Evolutionary conservation across 176 grass and related monocot species (phyloP).

Genomic region (Oryza rufipogon): DNA sequence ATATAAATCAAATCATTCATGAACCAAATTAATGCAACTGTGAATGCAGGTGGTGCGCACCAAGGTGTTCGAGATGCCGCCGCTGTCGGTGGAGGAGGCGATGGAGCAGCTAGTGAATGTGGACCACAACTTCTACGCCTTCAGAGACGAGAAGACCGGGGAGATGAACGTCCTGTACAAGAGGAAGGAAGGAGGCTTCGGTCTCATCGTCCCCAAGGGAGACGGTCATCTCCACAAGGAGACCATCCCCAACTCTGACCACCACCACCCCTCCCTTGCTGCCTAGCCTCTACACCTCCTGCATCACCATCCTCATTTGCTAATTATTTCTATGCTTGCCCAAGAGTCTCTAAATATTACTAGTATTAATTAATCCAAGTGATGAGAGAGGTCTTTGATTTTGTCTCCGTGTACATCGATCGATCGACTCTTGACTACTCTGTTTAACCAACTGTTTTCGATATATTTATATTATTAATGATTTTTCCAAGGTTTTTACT

Average conservation of each 20-base stretch:
- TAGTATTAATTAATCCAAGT: background rate
- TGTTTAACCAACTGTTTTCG: background rate
- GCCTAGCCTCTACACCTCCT: too few relatives aligned
- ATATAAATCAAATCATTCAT: too few relatives aligned
- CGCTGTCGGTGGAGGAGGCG: constrained; percentile 88
- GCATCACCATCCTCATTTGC: background rate
- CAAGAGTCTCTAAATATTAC: too few relatives aligned
- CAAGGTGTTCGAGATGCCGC: constrained; percentile 94
- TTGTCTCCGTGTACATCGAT: too few relatives aligned
- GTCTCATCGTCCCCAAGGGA: constrained; percentile 79
- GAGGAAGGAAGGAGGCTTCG: constrained; percentile 77
- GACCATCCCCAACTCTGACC: constrained; percentile 15
- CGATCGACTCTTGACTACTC: background rate
- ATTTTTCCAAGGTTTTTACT: background rate
- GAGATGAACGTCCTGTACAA: constrained; percentile 91
- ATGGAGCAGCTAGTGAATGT: constrained; percentile 81
- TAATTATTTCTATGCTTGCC: background rate
- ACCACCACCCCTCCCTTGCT: background rate
- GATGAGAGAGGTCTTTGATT: background rate
- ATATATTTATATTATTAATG: background rate
- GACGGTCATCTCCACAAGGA: constrained; percentile 56
- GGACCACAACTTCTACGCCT: constrained; percentile 83
- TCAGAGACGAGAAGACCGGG: constrained; percentile 84
- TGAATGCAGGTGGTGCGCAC: constrained; percentile 77
- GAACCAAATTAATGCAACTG: too few relatives aligned